Evolutionary conservation across 139 green algal genomes (phyloP).

Genomic region (Asterochloris erici): DNA sequence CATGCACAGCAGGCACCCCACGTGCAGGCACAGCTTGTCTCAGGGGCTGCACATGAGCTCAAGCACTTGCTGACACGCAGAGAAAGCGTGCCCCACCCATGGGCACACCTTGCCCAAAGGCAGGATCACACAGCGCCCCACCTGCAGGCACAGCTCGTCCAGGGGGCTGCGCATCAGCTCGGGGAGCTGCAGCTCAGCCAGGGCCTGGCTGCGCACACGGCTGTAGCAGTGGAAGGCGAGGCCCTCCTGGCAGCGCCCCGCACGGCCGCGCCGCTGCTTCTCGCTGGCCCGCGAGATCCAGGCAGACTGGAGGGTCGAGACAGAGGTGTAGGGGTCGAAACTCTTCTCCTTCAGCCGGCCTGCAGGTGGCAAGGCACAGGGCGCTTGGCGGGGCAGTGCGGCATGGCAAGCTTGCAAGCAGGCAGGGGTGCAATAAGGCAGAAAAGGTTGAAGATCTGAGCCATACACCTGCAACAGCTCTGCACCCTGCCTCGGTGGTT

Average conservation of each 20-base stretch:
- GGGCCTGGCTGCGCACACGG: constrained; percentile 29
- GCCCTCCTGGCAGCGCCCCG: constrained; percentile 71
- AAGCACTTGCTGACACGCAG: neutral
- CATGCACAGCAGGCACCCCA: neutral
- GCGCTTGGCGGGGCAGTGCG: no score
- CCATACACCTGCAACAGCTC: no score
- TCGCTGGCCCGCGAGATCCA: constrained; percentile 61
- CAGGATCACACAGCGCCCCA: neutral
- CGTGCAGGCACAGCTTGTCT: neutral
- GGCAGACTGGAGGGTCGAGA: constrained; percentile 65
- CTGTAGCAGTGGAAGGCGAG: constrained; percentile 83
- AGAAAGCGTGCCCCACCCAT: neutral
- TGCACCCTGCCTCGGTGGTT: no score
- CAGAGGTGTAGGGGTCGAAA: constrained; percentile 76
- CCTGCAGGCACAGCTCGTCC: constrained; percentile 66
- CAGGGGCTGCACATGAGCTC: neutral
- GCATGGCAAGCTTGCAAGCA: no score
- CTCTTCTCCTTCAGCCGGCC: constrained; percentile 80
- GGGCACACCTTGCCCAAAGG: neutral
- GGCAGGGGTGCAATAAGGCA: no score
- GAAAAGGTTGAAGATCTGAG: no score
- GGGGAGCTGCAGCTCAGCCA: constrained; percentile 54
- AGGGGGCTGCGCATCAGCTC: constrained; percentile 57
- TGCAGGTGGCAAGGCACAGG: neutral
- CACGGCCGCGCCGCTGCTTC: constrained; percentile 69